Conservation (phyloP, 352 stramenopile genomes). For the Thalassiosira ordinaria region DNA sequence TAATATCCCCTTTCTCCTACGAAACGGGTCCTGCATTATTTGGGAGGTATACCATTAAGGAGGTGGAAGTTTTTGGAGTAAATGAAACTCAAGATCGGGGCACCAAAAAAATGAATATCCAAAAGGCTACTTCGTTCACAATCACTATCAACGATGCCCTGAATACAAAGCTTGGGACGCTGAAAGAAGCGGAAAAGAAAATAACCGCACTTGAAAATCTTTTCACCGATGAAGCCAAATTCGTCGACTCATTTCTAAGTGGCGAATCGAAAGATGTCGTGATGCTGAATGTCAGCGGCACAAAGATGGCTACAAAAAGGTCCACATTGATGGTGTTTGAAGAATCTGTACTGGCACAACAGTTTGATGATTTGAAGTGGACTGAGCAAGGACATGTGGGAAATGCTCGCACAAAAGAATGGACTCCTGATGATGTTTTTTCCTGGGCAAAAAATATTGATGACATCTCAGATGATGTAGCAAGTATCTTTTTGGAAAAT, state of each 20-base stretch:
- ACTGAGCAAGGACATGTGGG: background rate
- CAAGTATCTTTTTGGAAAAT: conserved; percentile 20
- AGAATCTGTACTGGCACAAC: conserved; percentile 5
- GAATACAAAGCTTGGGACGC: background rate
- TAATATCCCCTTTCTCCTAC: no score
- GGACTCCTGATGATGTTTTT: conserved; percentile 22
- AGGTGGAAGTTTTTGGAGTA: background rate
- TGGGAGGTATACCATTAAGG: no score
- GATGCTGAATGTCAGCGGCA: conserved; percentile 18
- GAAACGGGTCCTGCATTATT: background rate
- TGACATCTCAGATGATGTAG: conserved; percentile 9
- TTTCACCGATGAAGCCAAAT: background rate
- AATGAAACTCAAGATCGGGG: background rate
- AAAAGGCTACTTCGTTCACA: background rate
- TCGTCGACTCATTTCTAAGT: conserved; percentile 1
- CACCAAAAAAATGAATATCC: background rate
- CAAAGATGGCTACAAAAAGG: conserved; percentile 11
- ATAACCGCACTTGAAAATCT: background rate
- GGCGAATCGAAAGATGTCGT: conserved; percentile 12
- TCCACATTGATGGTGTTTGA: background rate
- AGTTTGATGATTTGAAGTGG: conserved; percentile 18
- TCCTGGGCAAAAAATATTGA: conserved; percentile 23
- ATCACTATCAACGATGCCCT: background rate
- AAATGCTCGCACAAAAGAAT: conserved; percentile 15
- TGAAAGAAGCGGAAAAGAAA: background rate